Evolutionary conservation across 2,329 filamentous ascomycete genomes (phyloP).

Genomic region (Exophiala oligosperma): DNA sequence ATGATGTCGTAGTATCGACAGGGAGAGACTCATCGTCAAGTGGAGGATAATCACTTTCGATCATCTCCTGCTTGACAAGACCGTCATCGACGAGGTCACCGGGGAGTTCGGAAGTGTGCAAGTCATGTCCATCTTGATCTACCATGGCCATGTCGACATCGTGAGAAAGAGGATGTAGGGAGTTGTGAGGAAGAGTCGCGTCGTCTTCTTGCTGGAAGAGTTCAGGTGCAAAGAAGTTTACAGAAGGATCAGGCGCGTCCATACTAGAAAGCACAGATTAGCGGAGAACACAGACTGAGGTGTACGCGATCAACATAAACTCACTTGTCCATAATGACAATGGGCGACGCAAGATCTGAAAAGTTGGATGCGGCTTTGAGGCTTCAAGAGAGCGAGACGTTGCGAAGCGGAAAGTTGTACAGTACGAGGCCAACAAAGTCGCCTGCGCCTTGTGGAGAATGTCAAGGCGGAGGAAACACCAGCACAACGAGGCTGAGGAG

Average conservation of each 20-base stretch:
- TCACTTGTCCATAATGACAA: conserved; percentile 1
- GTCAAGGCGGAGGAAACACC: no score
- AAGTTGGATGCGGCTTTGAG: no score
- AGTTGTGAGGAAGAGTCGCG: conserved; percentile 17
- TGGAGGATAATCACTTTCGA: conserved; percentile 18
- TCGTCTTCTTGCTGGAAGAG: conserved; percentile 24
- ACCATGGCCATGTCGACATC: conserved; percentile 20
- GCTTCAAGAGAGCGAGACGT: background rate
- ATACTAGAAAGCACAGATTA: conserved; percentile 9
- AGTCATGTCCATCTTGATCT: conserved; percentile 9
- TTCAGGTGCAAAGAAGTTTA: conserved; percentile 26
- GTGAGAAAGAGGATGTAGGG: conserved; percentile 13
- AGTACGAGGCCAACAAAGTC: no score
- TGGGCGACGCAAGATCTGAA: background rate
- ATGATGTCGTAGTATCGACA: conserved; percentile 3
- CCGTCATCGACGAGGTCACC: conserved; percentile 7
- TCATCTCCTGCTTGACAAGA: conserved; percentile 18
- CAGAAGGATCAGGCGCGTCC: conserved; percentile 13
- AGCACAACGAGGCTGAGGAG: no score
- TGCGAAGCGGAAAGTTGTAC: background rate
- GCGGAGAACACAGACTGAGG: background rate
- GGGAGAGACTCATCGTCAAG: conserved; percentile 11
- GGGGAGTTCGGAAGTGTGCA: no score
- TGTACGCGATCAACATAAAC: background rate
- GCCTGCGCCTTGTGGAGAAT: no score